Evolutionary conservation across 164 flowering plant species (phyloP), one percentile per base, ranked within the genome.

Genomic region (Umbilicus rupestris): DNA sequence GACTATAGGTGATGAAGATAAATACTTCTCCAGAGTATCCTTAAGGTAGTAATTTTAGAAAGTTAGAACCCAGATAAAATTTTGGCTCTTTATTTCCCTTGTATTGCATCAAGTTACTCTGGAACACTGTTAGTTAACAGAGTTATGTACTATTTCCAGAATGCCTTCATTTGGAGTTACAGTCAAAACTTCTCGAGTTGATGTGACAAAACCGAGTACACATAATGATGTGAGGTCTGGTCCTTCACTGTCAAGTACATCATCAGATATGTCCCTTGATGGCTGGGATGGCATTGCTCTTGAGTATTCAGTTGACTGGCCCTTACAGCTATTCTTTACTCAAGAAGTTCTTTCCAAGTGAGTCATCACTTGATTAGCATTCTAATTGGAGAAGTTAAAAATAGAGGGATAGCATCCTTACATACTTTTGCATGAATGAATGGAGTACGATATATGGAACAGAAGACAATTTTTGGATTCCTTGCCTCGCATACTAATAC

Each of bases 231-330:
- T 78, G 68, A 85, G 62, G 62, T 64, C 76, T 8, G 78, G 74
- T 72, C 73, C 67, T 49, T 50, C 70, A 24, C 73, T 68, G 37
- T 77, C 79, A 72, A 81, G 64, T 75, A 31, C 80, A 77, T 72
- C 87, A 68, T 77, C 80, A 67, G 91, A 86, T 70, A 64, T 69
- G 64, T 78, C 85, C 39, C 73, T 85, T 66, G 97, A 92, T 84
- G 99, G 99, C 17, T 95, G 99, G 99, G 97, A 95, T 85, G 94
- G 87, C 11, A 87, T 95, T 78, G 79, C 93, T 50, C 99, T 95
- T 71, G 97, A 95, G 70, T 95, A 95, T 81, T 78, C 94, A 73
- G 81, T 95, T 72, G 96, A 92, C 78, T 95, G 99, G 97, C 99
- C 99, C 59, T 76, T 95, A 41, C 96, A 92, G 69, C 70, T 95